Conservation (phyloP, 768 basidiomycete genomes). For the Scleroderma citrinum region DNA sequence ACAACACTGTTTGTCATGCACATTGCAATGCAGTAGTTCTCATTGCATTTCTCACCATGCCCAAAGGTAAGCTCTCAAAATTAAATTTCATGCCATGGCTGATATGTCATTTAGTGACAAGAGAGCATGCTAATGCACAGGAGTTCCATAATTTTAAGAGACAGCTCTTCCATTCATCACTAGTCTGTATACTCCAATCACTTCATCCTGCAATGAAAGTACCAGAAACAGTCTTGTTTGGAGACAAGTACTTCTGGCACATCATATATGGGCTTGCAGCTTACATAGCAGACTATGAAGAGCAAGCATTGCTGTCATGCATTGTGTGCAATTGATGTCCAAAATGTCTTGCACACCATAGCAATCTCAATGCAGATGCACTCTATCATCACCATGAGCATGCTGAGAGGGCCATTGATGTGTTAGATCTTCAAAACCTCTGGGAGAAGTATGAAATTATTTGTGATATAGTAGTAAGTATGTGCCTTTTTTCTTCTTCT, state of each 20-base stretch:
- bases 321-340: slow-evolving; percentile 16
- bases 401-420: slow-evolving; percentile 11
- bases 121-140: slow-evolving; percentile 2
- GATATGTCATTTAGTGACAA: background rate
- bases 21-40: slow-evolving; percentile 6
- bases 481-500: background rate
- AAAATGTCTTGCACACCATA: slow-evolving; percentile 2
- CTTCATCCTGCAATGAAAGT: slow-evolving; percentile 11
- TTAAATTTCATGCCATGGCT: background rate
- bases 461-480: background rate
- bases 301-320: slow-evolving; percentile 11
- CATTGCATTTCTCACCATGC: slow-evolving; percentile 27
- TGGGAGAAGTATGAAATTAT: slow-evolving; percentile 16
- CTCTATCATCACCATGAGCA: slow-evolving; percentile 12
- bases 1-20: slow-evolving; percentile 1
- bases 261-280: slow-evolving; percentile 16
- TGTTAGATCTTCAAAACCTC: slow-evolving; percentile 4
- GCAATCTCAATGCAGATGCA: background rate
- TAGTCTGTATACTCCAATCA: slow-evolving; percentile 8
- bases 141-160: slow-evolving; percentile 13
- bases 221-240: slow-evolving; percentile 10
- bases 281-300: slow-evolving; percentile 18
- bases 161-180: slow-evolving; percentile 16
- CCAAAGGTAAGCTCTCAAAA: slow-evolving; percentile 19
- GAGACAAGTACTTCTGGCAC: slow-evolving; percentile 13